Base-by-base conservation (phyloP, 495 filamentous ascomycete genomes). In the Penicillium atrosanguineum region DNA sequence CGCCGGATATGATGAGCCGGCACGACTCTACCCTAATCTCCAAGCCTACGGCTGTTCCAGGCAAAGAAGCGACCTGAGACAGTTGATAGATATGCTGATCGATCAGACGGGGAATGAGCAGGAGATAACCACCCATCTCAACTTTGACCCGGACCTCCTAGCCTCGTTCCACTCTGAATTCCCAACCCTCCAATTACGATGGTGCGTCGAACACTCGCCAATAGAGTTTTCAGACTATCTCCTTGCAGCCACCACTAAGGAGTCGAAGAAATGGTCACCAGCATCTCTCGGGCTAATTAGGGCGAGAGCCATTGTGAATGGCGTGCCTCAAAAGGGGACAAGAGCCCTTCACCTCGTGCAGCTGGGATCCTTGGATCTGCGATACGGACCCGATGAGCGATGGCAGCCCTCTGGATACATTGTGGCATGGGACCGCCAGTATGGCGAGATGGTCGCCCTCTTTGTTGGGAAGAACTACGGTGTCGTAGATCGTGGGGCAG, bases 321-420 rank as follows among this genome's bases (percentile, higher is more conserved):
- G 63, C 15, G 50, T 55, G 14, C 52, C 63, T 20, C 52, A 47
- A 14, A 40, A 20, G 18, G 34, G 46, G 18, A 54, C 59, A 18
- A 56, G 46, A 16, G 55, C 46, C 36, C 47, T 71, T 37, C 64
- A 71, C 50, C 26, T 74, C 20, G 64, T 77, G 51, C 70, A 71
- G 52, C 66, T 75, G 16, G 74, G 72, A 7, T 64, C 56, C 31
- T 44, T 77, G 38, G 55, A 66, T 19, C 55, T 54, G 54, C 65
- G 60, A 16, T 18, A 34, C 39, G 48, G 46, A 3, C 21, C 41
- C 28, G 26, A 46, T 16, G 41, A 58, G 38, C 14, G 48, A 18
- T 74, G 72, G 67, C 46, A 64, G 23, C 41, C 59, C 43, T 69
- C 72, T 0, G 73, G 70, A 1, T 64, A 77, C 46, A 61, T 75